Evolutionary conservation across 2,329 filamentous ascomycete genomes (phyloP).

Genomic region (Allantophomopsis lycopodina): DNA sequence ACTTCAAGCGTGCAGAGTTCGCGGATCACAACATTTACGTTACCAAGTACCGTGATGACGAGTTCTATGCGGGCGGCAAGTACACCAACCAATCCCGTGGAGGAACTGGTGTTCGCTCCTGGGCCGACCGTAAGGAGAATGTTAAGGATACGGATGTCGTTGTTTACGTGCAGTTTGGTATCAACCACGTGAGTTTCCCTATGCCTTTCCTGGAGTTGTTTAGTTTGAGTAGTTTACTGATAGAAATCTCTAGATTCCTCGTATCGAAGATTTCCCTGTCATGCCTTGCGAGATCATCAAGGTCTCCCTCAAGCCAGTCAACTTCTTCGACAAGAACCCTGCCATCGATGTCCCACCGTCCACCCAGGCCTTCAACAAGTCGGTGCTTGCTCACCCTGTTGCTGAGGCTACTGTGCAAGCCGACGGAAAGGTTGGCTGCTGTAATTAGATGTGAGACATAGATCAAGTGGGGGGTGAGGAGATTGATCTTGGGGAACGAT

Average conservation of each 20-base stretch:
- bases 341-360: slow-evolving; percentile 33
- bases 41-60: slow-evolving; percentile 35
- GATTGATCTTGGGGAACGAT: background rate
- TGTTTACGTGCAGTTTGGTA: slow-evolving; percentile 42
- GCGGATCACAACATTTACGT: slow-evolving; percentile 40
- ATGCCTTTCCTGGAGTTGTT: too few species aligned
- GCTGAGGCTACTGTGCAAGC: too few species aligned
- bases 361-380: slow-evolving; percentile 27
- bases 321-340: slow-evolving; percentile 37
- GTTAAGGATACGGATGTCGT: slow-evolving; percentile 38
- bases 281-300: slow-evolving; percentile 48
- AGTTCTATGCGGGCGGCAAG: slow-evolving; percentile 37
- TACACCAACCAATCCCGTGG: slow-evolving; percentile 43
- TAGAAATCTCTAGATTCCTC: slow-evolving; percentile 18
- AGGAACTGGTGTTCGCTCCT: slow-evolving; percentile 37
- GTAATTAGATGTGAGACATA: slow-evolving; percentile 8
- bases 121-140: slow-evolving; percentile 33
- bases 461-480: too few species aligned
- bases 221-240: too few species aligned
- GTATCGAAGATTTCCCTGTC: slow-evolving; percentile 53
- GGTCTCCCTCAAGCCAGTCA: slow-evolving; percentile 33
- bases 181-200: slow-evolving; percentile 37
- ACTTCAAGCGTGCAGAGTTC: slow-evolving; percentile 36
- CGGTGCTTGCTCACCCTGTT: slow-evolving; percentile 3
- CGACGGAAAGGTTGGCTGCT: too few species aligned